phyloP scores from a whole-genome alignment of 352 stramenopile species.

The Aphanomyces euteiches region DNA sequence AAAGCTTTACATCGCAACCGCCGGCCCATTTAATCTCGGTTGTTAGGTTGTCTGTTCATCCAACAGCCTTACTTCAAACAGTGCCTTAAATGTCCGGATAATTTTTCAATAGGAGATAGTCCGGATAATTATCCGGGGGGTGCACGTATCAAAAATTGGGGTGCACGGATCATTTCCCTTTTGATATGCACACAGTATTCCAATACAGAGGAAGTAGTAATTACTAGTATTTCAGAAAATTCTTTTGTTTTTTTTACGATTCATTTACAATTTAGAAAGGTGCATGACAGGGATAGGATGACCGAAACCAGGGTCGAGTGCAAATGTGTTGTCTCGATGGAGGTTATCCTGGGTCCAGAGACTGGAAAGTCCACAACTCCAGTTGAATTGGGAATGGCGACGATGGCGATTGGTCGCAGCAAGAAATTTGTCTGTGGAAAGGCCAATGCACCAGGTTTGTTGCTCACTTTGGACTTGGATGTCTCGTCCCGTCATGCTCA shows the following conservation, averaged over 20 bases:
- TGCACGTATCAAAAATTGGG: too few relatives aligned
- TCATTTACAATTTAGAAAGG: neutral
- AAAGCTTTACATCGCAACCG: too few relatives aligned
- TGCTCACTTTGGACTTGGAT: slow-evolving; percentile 24
- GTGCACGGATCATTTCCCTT: neutral
- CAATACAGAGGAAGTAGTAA: too few relatives aligned
- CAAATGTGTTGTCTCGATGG: slow-evolving; percentile 17
- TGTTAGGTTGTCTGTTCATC: too few relatives aligned
- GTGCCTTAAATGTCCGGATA: too few relatives aligned
- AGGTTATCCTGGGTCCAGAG: slow-evolving; percentile 26
- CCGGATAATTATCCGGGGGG: too few relatives aligned
- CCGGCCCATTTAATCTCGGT: too few relatives aligned
- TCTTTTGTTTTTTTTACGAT: neutral
- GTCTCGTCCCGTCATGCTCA: slow-evolving; percentile 20
- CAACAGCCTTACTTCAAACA: too few relatives aligned
- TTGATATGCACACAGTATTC: too few relatives aligned
- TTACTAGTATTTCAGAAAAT: too few relatives aligned
- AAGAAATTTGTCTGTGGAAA: slow-evolving; percentile 29
- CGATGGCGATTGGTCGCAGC: slow-evolving; percentile 22
- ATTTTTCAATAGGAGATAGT: too few relatives aligned
- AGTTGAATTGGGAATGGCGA: neutral
- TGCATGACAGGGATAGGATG: neutral
- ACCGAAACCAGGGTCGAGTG: neutral
- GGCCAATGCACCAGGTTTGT: neutral
- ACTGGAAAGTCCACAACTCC: slow-evolving; percentile 1